A percentile compares a stretch with the other conserved stretches of the same genome.
These are phyloP conservation scores for Tetrahymena borealis DNA, from an alignment of 73 alveolate species.

Conservation along the genomic window DNA sequence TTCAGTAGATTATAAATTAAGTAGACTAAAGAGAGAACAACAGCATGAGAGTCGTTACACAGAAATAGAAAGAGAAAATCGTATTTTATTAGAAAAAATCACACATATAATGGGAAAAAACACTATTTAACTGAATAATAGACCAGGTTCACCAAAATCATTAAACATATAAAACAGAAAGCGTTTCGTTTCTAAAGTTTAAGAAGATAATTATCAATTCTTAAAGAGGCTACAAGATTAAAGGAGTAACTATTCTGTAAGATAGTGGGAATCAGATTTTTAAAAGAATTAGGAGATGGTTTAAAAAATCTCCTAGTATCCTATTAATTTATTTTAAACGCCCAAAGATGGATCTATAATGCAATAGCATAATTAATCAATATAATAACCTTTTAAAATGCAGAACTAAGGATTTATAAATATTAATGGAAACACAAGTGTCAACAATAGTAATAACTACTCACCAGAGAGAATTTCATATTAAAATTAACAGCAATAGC, in stretches of 20 bases:
- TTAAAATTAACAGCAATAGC: background rate
- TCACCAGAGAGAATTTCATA: background rate
- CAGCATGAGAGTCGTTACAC: conserved; percentile 59
- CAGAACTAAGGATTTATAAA: background rate
- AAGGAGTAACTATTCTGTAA: background rate
- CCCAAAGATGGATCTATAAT: background rate
- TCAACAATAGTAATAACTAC: background rate
- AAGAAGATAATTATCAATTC: background rate
- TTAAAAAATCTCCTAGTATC: background rate
- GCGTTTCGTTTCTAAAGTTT: background rate
- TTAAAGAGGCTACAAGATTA: background rate
- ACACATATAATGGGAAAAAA: conserved; percentile 42
- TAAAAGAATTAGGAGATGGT: background rate
- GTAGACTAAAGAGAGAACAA: conserved; percentile 47
- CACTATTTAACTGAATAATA: background rate
- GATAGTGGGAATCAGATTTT: background rate
- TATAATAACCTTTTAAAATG: background rate
- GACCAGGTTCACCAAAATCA: background rate
- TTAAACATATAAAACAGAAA: background rate
- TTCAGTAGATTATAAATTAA: conserved; percentile 20
- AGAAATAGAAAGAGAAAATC: conserved; percentile 61
- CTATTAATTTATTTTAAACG: background rate
- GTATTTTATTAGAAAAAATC: conserved; percentile 54
- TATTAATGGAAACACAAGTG: background rate
- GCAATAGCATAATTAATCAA: background rate